Percentiles rank a stretch among this genome's conserved stretches.
Evolutionary conservation across 306 rosid species (phyloP).

Genomic region (Cicer judaicum): DNA sequence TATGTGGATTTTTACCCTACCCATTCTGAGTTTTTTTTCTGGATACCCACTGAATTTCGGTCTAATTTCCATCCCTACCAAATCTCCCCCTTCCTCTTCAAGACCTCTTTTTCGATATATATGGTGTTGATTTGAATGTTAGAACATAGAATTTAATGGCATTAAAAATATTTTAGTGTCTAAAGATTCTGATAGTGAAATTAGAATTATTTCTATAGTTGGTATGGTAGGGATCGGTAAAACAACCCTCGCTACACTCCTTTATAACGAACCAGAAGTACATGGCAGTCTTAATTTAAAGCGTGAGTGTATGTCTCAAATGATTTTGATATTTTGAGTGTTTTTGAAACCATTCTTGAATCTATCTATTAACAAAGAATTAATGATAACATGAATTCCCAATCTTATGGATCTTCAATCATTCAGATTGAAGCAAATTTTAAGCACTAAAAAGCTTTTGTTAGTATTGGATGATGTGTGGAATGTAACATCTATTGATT

Average conservation of each 20-base stretch:
- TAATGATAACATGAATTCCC: constrained; percentile 43
- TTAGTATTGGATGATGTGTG: constrained; percentile 56
- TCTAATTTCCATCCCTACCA: too few relatives aligned
- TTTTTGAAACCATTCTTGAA: constrained; percentile 35
- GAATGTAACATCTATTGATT: constrained; percentile 39
- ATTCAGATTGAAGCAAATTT: constrained; percentile 6
- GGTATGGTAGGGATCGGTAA: constrained; percentile 38
- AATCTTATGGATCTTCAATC: constrained; percentile 37
- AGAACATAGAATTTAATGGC: too few relatives aligned
- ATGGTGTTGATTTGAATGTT: too few relatives aligned
- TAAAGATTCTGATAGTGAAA: neutral
- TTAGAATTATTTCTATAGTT: constrained; percentile 30
- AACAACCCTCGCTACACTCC: constrained; percentile 33
- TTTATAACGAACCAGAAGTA: constrained; percentile 5
- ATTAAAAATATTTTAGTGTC: constrained; percentile 14
- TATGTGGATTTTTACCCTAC: too few relatives aligned
- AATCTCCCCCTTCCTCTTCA: too few relatives aligned
- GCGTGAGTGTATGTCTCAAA: constrained; percentile 3
- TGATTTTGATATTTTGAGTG: constrained; percentile 11
- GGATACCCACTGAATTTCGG: too few relatives aligned
- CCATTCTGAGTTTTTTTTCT: too few relatives aligned
- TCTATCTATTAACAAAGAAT: constrained; percentile 3
- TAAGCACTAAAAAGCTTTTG: constrained; percentile 41
- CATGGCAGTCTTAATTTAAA: neutral
- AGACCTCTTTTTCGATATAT: too few relatives aligned